These are phyloP conservation scores for Cucurbitaria berberidis DNA, from an alignment of 2,329 filamentous ascomycete species.

Conservation along the genomic window DNA sequence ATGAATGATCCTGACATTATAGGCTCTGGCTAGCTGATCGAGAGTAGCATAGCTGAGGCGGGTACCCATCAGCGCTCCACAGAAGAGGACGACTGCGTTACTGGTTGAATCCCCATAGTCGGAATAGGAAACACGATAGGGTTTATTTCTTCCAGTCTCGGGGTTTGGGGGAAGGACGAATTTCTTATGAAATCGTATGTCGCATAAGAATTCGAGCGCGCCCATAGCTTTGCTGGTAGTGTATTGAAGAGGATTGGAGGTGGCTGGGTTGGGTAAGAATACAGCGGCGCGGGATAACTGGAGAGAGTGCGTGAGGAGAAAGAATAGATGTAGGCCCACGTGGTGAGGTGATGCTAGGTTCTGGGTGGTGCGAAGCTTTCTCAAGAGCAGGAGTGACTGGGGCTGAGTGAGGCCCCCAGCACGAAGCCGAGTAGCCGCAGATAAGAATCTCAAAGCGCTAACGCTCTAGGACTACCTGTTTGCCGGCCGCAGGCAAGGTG, in stretches of 20 bases:
- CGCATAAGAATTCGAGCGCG: slow-evolving; percentile 37
- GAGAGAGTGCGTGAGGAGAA: neutral
- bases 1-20: slow-evolving; percentile 39
- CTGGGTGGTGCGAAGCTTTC: neutral
- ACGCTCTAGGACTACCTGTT: no score
- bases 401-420: no score
- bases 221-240: slow-evolving; percentile 16
- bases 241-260: neutral
- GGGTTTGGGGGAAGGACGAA: slow-evolving; percentile 32
- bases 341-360: neutral
- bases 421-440: neutral
- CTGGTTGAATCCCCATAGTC: slow-evolving; percentile 39
- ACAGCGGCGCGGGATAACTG: neutral
- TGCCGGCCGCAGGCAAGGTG: no score
- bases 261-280: neutral
- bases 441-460: no score
- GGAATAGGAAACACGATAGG: slow-evolving; percentile 36
- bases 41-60: slow-evolving; percentile 34
- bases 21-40: slow-evolving; percentile 33
- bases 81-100: slow-evolving; percentile 38
- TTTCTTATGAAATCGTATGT: slow-evolving; percentile 34
- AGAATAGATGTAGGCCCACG: neutral
- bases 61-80: slow-evolving; percentile 35
- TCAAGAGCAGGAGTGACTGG: neutral
- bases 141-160: slow-evolving; percentile 18